Conservation (phyloP, 2,329 filamentous ascomycete genomes). For the Verticillium zaregamsianum region DNA sequence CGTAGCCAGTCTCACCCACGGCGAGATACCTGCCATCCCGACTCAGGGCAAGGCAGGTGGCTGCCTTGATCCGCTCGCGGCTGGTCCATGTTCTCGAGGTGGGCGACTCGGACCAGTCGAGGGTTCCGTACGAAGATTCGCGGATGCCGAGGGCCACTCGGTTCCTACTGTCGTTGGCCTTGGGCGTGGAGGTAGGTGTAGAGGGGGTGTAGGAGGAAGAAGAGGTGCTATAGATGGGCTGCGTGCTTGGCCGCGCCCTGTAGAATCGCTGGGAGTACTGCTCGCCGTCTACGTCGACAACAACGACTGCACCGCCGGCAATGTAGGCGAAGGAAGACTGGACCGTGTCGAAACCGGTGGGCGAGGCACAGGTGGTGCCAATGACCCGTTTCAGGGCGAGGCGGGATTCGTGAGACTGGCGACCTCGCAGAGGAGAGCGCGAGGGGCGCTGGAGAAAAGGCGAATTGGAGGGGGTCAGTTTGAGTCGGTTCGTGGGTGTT, state of each 20-base stretch:
- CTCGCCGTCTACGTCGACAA: conserved; percentile 73
- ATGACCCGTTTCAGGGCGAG: conserved; percentile 80
- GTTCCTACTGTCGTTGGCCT: conserved; percentile 61
- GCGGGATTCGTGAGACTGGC: conserved; percentile 45
- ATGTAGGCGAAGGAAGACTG: conserved; percentile 81
- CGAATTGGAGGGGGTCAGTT: conserved; percentile 73
- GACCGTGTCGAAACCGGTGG: conserved; percentile 82
- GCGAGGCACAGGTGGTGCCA: conserved; percentile 80
- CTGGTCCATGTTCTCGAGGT: conserved; percentile 76
- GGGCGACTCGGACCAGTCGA: conserved; percentile 59
- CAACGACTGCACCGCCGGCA: conserved; percentile 88
- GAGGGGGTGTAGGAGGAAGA: conserved; percentile 37
- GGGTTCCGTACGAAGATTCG: conserved; percentile 40
- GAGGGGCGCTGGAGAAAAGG: conserved; percentile 60
- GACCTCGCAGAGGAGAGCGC: conserved; percentile 57
- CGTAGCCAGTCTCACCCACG: conserved; percentile 93
- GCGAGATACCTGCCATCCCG: conserved; percentile 83
- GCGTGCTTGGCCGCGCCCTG: conserved; percentile 73
- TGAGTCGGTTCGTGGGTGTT: conserved; percentile 58
- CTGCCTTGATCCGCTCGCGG: conserved; percentile 88
- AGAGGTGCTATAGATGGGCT: conserved; percentile 56
- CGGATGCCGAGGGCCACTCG: conserved; percentile 43
- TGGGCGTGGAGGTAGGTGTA: conserved; percentile 51
- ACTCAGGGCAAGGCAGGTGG: conserved; percentile 85
- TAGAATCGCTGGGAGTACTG: conserved; percentile 78